These are phyloP conservation scores for Trichoderma breve DNA, from an alignment of 2,329 filamentous ascomycete genomes.

Conservation along the genomic window DNA sequence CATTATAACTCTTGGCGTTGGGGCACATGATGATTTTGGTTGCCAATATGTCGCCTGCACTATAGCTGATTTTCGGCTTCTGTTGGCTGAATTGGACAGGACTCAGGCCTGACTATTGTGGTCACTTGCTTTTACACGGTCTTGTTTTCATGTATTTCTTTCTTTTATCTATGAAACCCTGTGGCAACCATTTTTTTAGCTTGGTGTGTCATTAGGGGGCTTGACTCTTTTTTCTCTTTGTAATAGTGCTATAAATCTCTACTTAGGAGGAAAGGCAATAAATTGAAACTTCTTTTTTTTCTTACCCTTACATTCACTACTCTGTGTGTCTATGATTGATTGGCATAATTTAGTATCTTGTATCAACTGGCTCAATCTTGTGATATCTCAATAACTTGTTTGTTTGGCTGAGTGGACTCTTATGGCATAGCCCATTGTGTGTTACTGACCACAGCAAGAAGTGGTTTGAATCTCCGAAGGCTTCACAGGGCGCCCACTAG, in stretches of 20 bases:
- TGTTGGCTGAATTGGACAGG: neutral
- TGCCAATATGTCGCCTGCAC: neutral
- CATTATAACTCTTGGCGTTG: neutral
- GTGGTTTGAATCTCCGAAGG: neutral
- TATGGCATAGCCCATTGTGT: neutral
- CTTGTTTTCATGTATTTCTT: neutral
- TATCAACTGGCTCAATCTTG: neutral
- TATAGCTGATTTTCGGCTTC: neutral
- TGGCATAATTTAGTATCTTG: neutral
- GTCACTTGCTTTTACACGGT: neutral
- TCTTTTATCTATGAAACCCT: neutral
- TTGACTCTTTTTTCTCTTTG: neutral
- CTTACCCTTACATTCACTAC: neutral
- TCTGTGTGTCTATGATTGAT: neutral
- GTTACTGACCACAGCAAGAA: neutral
- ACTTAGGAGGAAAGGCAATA: neutral
- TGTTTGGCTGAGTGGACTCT: neutral
- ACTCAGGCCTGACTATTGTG: neutral
- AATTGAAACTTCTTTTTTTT: slow-evolving; percentile 1
- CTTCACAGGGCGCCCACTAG: neutral
- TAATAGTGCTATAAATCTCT: neutral
- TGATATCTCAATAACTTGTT: neutral
- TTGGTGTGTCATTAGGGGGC: neutral
- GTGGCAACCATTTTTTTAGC: slow-evolving; percentile 5
- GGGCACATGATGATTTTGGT: neutral